These are phyloP conservation scores for Zasmidium cellare DNA, from an alignment of 2,329 filamentous ascomycete genomes.

Conservation along the genomic window DNA sequence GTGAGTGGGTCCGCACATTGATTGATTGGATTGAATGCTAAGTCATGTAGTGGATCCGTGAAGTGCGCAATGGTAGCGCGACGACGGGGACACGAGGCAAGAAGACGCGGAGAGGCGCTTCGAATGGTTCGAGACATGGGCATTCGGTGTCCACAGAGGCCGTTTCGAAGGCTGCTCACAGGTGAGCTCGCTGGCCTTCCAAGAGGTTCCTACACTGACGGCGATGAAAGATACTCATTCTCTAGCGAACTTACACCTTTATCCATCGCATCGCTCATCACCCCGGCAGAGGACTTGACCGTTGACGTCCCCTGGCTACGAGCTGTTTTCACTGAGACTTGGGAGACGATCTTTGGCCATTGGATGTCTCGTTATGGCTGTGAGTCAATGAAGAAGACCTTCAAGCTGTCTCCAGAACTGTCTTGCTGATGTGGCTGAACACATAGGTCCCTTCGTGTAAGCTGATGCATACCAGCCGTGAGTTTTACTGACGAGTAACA, in stretches of 20 bases:
- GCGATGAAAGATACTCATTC: background rate
- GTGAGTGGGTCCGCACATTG: background rate
- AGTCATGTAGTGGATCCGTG: slow-evolving; percentile 7
- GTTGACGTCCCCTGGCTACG: background rate
- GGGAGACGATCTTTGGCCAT: slow-evolving; percentile 13
- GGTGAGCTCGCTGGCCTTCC: background rate
- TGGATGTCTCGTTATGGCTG: slow-evolving; percentile 7
- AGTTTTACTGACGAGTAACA: background rate
- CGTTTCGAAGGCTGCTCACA: background rate
- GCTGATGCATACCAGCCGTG: background rate
- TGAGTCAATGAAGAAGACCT: background rate
- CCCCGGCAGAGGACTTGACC: background rate
- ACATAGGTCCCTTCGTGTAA: background rate
- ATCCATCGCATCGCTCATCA: background rate
- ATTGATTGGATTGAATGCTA: no score
- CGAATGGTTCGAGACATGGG: background rate
- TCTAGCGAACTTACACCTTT: background rate
- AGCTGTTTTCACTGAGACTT: background rate
- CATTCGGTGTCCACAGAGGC: background rate
- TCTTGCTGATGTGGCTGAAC: background rate
- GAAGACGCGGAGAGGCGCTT: slow-evolving; percentile 1
- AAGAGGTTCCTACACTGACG: background rate
- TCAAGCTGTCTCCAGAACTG: background rate
- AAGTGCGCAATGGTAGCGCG: background rate
- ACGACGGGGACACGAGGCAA: background rate